Percentiles rank a stretch among this genome's conserved stretches.
Conservation (phyloP, 208 protist species). For the Leishmania gerbilli region DNA sequence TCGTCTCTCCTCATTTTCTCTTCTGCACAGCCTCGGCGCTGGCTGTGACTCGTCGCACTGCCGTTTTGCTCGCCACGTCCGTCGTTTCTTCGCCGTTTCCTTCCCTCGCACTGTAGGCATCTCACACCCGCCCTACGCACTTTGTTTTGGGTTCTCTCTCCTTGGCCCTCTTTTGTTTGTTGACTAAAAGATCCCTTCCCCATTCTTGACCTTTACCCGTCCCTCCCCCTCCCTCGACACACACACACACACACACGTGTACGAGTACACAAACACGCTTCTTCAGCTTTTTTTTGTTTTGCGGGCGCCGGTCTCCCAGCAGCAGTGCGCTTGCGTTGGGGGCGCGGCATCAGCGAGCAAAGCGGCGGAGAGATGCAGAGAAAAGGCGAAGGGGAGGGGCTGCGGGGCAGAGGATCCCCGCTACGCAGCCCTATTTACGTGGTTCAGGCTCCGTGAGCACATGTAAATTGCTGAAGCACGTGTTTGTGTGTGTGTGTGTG, state of each 20-base stretch:
- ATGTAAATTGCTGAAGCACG: slow-evolving; percentile 9
- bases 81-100: neutral
- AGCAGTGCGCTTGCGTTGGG: neutral
- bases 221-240: neutral
- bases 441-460: neutral
- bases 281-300: neutral
- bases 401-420: neutral
- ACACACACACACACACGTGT: neutral
- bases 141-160: neutral
- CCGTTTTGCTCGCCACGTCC: neutral
- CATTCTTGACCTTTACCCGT: neutral
- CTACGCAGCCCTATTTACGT: neutral
- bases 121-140: neutral
- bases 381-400: neutral
- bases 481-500: slow-evolving; percentile 2
- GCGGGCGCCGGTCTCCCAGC: neutral
- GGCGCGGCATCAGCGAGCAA: neutral
- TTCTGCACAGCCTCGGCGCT: neutral
- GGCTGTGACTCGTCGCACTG: neutral
- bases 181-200: neutral
- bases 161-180: neutral
- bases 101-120: neutral
- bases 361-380: too few species aligned
- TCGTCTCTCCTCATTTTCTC: neutral
- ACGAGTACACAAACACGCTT: neutral